Conservation (phyloP, 2,329 filamentous ascomycete species). For the Metarhizium guizhouense region DNA sequence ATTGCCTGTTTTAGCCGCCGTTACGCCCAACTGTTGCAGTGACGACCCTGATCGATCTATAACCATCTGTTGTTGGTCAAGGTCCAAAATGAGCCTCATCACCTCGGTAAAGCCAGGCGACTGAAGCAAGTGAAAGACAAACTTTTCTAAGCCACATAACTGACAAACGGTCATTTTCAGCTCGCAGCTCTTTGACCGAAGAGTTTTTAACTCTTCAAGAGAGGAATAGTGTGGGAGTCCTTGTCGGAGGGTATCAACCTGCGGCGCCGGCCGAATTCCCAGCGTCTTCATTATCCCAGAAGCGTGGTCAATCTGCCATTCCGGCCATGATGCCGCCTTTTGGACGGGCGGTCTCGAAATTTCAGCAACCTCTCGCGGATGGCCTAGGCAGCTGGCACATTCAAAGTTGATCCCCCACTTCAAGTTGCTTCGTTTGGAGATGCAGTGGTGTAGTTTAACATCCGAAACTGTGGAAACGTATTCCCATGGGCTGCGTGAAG, state of each 20-base stretch:
- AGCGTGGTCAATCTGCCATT: conserved; percentile 8
- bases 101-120: conserved; percentile 7
- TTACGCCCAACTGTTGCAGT: conserved; percentile 4
- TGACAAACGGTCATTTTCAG: conserved; percentile 3
- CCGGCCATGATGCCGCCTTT: neutral
- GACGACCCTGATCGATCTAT: conserved; percentile 12
- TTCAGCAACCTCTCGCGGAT: conserved; percentile 9
- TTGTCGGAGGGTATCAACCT: conserved; percentile 3
- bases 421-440: conserved; percentile 2
- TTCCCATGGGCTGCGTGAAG: conserved; percentile 10
- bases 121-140: conserved; percentile 5
- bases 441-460: conserved; percentile 2
- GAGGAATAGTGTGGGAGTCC: neutral
- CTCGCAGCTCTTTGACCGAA: conserved; percentile 6
- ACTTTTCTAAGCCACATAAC: conserved; percentile 3
- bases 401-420: conserved; percentile 11
- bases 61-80: conserved; percentile 8
- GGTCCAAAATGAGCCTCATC: conserved; percentile 11
- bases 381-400: conserved; percentile 15
- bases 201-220: neutral
- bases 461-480: conserved; percentile 10
- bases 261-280: conserved; percentile 9
- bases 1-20: neutral
- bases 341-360: conserved; percentile 1
- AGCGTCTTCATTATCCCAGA: conserved; percentile 9